These are phyloP conservation scores for Cercospora zeina DNA, from an alignment of 2,329 filamentous ascomycete species.

Conservation along the genomic window DNA sequence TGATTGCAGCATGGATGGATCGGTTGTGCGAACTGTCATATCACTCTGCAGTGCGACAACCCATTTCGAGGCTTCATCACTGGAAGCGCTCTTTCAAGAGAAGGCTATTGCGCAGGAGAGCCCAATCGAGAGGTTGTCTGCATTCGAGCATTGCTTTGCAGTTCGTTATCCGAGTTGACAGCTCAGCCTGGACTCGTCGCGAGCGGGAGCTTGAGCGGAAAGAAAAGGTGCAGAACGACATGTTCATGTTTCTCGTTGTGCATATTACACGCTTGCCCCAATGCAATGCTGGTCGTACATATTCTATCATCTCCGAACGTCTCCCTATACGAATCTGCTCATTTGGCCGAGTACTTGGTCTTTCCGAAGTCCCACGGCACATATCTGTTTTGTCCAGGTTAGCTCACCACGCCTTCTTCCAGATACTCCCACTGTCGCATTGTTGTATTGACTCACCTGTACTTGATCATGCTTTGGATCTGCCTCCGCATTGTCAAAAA, in stretches of 20 bases:
- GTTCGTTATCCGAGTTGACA: too few species aligned
- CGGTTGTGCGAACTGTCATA: too few species aligned
- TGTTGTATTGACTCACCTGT: conserved; percentile 71
- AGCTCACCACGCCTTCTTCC: conserved; percentile 17
- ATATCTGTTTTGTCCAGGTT: conserved; percentile 35
- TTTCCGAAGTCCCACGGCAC: conserved; percentile 46
- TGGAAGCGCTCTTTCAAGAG: too few species aligned
- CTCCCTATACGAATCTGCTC: conserved; percentile 7
- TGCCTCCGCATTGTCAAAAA: conserved; percentile 97
- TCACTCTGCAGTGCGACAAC: too few species aligned
- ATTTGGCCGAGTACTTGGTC: conserved; percentile 42
- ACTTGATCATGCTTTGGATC: conserved; percentile 99
- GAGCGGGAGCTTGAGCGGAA: not conserved
- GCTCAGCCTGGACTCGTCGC: not conserved
- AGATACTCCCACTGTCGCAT: too few species aligned
- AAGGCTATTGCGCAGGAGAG: too few species aligned
- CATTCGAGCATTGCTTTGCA: too few species aligned
- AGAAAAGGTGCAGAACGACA: not conserved
- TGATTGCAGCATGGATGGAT: too few species aligned
- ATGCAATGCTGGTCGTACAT: conserved; percentile 24
- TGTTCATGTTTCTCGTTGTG: conserved; percentile 12
- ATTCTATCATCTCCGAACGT: conserved; percentile 10
- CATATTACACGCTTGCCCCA: conserved; percentile 11
- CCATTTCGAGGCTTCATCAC: too few species aligned
- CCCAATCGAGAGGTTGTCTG: too few species aligned